Evolutionary conservation across 2,329 filamentous ascomycete species (phyloP), one percentile per base, ranked within the genome.

Genomic region (Aspergillus puulaauensis): DNA sequence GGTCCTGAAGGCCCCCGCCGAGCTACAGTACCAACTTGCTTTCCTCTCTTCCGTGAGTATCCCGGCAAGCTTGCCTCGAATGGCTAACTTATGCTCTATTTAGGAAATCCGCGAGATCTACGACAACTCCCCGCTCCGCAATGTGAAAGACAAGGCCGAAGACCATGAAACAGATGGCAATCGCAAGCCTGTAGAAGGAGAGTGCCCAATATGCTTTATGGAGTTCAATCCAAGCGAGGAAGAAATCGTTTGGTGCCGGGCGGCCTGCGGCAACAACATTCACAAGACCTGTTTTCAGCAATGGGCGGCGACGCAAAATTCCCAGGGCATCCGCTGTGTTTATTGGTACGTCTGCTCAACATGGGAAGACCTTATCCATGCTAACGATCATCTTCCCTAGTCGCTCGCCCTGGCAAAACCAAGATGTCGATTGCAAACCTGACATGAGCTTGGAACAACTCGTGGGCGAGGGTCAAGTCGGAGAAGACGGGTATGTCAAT

Each of bases 121-220:
- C 63, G 70, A 75, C 24, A 74, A 76, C 15, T 82, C 85, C 1
- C 80, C 83, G 0, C 71, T 80, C 3, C 80, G 80, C 2, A 79
- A 79, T 3, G 71, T 77, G 19, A 74, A 77, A 21, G 66, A 71
- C 9, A 62, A 69, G 9, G 63, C 68, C 40, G 62, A 70, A 31
- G 72, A 55, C 5, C 33, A 48, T 6, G 54, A 76, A 9, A 71
- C 77, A 6, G 69, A 71, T 27, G 78, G 80, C 17, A 82, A 82
- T 17, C 81, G 84, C 57, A 87, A 86, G 64, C 75, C 82, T 1
- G 70, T 86, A 35, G 82, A 86, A 52, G 85, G 83, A 21, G 83
- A 87, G 59, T 88, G 86, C 64, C 83, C 84, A 0, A 84, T 88
- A 61, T 88, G 86, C 70, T 84, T 83, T 67, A 82, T 80, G 73